A percentile compares a stretch with the other conserved stretches of the same genome.
Conservation (phyloP, 768 basidiomycete genomes). For the Mycena vitilis region DNA sequence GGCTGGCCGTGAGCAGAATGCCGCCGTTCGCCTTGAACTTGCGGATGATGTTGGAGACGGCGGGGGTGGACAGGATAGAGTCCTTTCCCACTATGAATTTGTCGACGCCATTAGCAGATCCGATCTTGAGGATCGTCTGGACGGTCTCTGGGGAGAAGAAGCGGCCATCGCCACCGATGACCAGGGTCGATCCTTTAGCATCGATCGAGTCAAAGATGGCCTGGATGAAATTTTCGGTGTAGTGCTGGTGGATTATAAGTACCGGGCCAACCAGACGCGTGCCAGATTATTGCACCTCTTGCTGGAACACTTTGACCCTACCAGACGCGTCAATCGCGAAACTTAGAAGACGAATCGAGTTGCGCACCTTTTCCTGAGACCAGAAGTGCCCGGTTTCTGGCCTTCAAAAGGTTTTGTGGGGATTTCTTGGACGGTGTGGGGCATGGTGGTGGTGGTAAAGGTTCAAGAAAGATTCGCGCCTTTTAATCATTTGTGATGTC, state of each 20-base stretch:
- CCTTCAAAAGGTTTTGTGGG: constrained; percentile 89
- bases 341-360: constrained; percentile 23
- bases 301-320: constrained; percentile 98
- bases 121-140: constrained; percentile 93
- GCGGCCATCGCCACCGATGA: constrained; percentile 97
- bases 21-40: constrained; percentile 97
- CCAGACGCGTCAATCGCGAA: constrained; percentile 23
- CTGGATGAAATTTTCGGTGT: constrained; percentile 99
- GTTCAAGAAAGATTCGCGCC: neutral
- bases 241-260: constrained; percentile 70
- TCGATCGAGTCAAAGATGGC: constrained; percentile 93
- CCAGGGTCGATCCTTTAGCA: constrained; percentile 82
- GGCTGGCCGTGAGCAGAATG: constrained; percentile 95
- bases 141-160: constrained; percentile 89
- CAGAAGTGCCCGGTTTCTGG: constrained; percentile 98
- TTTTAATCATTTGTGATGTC: constrained; percentile 25
- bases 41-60: constrained; percentile 95
- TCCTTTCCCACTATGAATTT: constrained; percentile 95
- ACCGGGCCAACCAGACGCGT: constrained; percentile 17
- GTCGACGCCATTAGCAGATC: constrained; percentile 91
- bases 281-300: constrained; percentile 70
- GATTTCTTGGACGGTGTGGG: constrained; percentile 71
- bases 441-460: constrained; percentile 48
- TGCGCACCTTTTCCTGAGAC: constrained; percentile 89
- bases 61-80: constrained; percentile 95